Percentiles rank a stretch among this genome's conserved stretches.
These are phyloP conservation scores for Blastomyces gilchristii DNA, from an alignment of 2,329 filamentous ascomycete genomes.

Conservation along the genomic window DNA sequence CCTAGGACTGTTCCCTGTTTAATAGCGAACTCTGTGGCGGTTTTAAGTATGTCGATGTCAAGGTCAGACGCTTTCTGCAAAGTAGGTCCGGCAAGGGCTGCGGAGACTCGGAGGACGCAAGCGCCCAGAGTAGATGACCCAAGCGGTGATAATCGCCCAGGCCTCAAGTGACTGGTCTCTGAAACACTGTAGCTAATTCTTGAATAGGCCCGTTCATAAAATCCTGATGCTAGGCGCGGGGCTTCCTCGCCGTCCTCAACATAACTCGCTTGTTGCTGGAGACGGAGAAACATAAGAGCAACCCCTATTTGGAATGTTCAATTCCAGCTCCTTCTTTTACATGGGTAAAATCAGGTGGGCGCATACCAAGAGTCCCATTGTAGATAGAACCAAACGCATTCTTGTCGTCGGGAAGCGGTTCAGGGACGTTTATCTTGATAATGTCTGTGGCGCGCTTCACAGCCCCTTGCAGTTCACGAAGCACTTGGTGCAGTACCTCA, in stretches of 20 bases:
- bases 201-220: slow-evolving; percentile 21
- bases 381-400: slow-evolving; percentile 24
- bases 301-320: slow-evolving; percentile 21
- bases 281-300: slow-evolving; percentile 30
- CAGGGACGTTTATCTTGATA: slow-evolving; percentile 19
- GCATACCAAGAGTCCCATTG: slow-evolving; percentile 25
- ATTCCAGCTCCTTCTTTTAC: not conserved
- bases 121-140: slow-evolving; percentile 25
- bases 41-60: slow-evolving; percentile 23
- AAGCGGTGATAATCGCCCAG: slow-evolving; percentile 25
- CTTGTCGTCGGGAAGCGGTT: slow-evolving; percentile 19
- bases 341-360: not conserved
- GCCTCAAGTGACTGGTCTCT: slow-evolving; percentile 6
- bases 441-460: slow-evolving; percentile 22
- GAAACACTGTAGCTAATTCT: slow-evolving; percentile 18
- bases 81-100: slow-evolving; percentile 8
- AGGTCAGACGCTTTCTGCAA: slow-evolving; percentile 12
- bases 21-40: slow-evolving; percentile 24
- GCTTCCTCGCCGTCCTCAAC: slow-evolving; percentile 14
- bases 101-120: slow-evolving; percentile 22
- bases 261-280: slow-evolving; percentile 26
- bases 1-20: slow-evolving; percentile 25
- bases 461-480: slow-evolving; percentile 24
- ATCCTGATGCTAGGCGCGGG: slow-evolving; percentile 18
- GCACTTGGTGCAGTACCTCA: slow-evolving; percentile 14